Conservation (phyloP, 345 rosid species). For the Crucihimalaya himalaica region DNA sequence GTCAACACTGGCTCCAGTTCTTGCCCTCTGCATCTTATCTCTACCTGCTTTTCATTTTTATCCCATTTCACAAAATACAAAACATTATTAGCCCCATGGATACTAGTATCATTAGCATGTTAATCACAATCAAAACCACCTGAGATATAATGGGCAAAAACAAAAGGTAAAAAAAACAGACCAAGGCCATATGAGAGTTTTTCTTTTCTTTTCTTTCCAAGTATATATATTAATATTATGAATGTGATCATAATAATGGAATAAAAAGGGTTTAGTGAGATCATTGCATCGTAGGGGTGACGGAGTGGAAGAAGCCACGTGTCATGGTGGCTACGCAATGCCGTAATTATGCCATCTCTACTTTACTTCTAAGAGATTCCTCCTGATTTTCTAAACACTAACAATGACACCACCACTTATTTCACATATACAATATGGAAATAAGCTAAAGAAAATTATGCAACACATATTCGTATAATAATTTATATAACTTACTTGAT, state of each 20-base stretch:
- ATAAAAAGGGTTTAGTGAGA: conserved; percentile 34
- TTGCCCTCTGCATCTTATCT: conserved; percentile 94
- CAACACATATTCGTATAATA: conserved; percentile 25
- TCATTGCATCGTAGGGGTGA: conserved; percentile 40
- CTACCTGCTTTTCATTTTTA: conserved; percentile 61
- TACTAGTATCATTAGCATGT: background rate
- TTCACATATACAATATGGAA: conserved; percentile 27
- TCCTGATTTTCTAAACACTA: conserved; percentile 37
- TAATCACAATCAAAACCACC: background rate
- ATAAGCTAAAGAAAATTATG: conserved; percentile 28
- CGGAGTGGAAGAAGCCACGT: conserved; percentile 32
- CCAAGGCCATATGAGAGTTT: background rate
- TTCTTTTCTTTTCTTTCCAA: background rate
- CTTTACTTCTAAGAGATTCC: conserved; percentile 44
- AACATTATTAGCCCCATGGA: background rate
- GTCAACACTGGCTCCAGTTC: conserved; percentile 80
- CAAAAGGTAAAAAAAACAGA: no score
- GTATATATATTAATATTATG: background rate
- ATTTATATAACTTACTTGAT: conserved; percentile 11
- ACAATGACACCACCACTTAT: conserved; percentile 41
- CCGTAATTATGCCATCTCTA: conserved; percentile 39
- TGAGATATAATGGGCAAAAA: background rate
- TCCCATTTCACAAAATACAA: background rate
- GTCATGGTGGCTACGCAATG: conserved; percentile 38
- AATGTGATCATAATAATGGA: conserved; percentile 4